Conservation (phyloP, 305 asterid genomes). For the Fraxinus angustifolia region DNA sequence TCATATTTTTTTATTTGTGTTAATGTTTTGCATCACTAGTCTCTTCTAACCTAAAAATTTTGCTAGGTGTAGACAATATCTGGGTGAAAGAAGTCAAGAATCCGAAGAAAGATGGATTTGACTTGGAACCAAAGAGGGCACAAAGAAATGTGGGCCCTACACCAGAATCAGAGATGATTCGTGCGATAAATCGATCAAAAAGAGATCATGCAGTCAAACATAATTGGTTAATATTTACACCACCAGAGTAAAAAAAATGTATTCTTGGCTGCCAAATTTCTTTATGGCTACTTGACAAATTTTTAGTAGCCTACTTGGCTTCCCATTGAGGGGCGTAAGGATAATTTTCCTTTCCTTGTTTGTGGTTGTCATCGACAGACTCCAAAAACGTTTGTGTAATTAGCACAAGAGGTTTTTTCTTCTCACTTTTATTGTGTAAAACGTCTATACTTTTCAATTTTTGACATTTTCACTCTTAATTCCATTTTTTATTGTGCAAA, state of each 20-base stretch:
- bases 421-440: too few relatives aligned
- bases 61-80: background rate
- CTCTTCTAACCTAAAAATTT: too few relatives aligned
- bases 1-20: too few relatives aligned
- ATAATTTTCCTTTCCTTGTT: background rate
- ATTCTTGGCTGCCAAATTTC: background rate
- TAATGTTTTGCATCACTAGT: too few relatives aligned
- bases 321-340: background rate
- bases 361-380: background rate
- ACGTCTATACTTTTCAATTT: too few relatives aligned
- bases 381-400: too few relatives aligned
- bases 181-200: too few relatives aligned
- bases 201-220: background rate
- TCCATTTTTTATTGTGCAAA: too few relatives aligned
- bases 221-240: background rate
- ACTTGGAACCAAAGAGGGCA: background rate
- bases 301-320: background rate
- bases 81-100: background rate
- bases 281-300: background rate
- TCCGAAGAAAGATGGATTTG: background rate
- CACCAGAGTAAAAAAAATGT: background rate
- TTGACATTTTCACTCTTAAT: too few relatives aligned
- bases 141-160: background rate
- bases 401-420: too few relatives aligned
- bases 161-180: background rate